Evolutionary conservation across 169 alveolate genomes (phyloP).

Genomic region (Babesia caballi): DNA sequence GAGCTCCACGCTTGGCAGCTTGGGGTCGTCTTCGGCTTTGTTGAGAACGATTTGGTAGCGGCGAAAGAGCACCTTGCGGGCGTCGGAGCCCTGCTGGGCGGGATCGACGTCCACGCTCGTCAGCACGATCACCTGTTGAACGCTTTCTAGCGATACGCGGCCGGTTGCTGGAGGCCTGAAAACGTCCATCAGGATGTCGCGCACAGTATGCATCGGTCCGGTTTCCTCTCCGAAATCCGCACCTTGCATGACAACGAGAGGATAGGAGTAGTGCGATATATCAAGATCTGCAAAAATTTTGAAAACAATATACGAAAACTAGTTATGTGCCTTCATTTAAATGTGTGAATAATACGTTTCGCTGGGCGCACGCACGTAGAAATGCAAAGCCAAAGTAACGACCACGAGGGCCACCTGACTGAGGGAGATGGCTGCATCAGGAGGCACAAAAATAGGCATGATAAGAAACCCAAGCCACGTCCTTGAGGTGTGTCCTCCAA

Average conservation of each 20-base stretch:
- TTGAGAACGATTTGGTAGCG: constrained; percentile 30
- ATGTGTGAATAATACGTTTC: not conserved
- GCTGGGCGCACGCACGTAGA: not conserved
- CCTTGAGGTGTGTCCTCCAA: no score
- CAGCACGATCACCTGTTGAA: constrained; percentile 48
- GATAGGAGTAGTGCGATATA: constrained; percentile 41
- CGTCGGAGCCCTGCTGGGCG: not conserved
- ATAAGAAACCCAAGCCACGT: no score
- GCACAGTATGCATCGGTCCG: constrained; percentile 42
- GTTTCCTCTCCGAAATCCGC: constrained; percentile 48
- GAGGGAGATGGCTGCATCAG: no score
- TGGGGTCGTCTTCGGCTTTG: constrained; percentile 27
- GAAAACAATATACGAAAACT: no score
- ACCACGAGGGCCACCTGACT: no score
- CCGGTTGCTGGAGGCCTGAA: constrained; percentile 52
- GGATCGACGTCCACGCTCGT: constrained; percentile 34
- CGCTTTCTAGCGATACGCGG: constrained; percentile 38
- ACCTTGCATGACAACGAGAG: constrained; percentile 54
- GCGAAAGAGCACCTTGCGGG: constrained; percentile 19
- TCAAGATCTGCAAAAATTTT: constrained; percentile 18
- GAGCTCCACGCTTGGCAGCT: constrained; percentile 41
- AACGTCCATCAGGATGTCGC: constrained; percentile 48
- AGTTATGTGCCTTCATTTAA: not conserved
- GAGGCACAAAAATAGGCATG: no score
- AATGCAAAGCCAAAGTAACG: not conserved